These are phyloP conservation scores for Thermomyces lanuginosus DNA, from an alignment of 2,329 filamentous ascomycete genomes.

Conservation along the genomic window DNA sequence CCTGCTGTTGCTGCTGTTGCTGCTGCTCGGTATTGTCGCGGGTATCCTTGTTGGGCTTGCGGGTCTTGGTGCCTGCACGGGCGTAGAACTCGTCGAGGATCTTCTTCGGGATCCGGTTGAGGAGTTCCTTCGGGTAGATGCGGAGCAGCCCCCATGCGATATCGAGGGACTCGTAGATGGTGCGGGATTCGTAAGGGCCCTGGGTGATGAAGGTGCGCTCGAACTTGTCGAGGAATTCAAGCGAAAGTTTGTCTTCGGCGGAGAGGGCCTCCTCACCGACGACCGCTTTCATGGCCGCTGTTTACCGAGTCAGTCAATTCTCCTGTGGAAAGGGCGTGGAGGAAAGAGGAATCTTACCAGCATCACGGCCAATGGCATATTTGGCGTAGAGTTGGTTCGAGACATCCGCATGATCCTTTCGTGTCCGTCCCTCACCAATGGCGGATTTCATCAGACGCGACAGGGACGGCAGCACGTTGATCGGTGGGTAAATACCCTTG, in stretches of 20 bases:
- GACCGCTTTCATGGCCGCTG: conserved; percentile 94
- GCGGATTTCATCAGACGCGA: conserved; percentile 99
- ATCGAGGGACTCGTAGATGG: conserved; percentile 85
- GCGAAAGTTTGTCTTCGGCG: conserved; percentile 87
- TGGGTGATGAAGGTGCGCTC: conserved; percentile 89
- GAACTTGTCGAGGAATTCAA: conserved; percentile 98
- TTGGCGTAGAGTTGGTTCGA: conserved; percentile 99
- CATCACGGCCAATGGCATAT: conserved; percentile 97
- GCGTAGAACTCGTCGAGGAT: conserved; percentile 71
- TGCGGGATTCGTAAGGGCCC: conserved; percentile 78
- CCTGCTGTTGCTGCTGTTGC: conserved; percentile 14
- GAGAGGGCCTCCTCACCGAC: conserved; percentile 95
- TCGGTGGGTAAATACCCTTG: conserved; percentile 95
- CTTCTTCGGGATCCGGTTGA: conserved; percentile 85
- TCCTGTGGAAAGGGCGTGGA: neutral
- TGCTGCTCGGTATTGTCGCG: conserved; percentile 23
- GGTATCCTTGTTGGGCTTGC: conserved; percentile 29
- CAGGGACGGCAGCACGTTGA: conserved; percentile 94
- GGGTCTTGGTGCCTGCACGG: conserved; percentile 34
- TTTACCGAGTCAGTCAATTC: conserved; percentile 2
- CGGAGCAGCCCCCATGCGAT: conserved; percentile 90
- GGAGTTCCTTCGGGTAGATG: conserved; percentile 94
- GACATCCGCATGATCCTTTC: conserved; percentile 92
- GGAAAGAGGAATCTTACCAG: conserved; percentile 28
- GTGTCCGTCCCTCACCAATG: conserved; percentile 92